Evolutionary conservation across 805 yeast species (phyloP).

Genomic region (Candida railenensis): DNA sequence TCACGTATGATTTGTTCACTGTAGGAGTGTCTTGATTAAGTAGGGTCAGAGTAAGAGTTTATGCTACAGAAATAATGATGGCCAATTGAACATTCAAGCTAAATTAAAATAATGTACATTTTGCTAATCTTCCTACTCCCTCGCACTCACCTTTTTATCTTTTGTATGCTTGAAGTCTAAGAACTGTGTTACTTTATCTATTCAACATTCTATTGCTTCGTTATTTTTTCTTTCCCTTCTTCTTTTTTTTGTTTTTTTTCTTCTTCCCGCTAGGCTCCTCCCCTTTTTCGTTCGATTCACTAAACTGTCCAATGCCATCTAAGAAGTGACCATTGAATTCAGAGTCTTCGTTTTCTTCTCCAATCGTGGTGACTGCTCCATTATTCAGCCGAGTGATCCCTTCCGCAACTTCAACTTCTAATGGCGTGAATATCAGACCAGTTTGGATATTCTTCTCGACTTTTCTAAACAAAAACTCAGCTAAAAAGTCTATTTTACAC

Average conservation of each 20-base stretch:
- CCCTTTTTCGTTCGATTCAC: constrained; percentile 9
- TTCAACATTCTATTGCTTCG: not conserved
- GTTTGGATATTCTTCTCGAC: constrained; percentile 17
- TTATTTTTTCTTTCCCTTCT: constrained; percentile 16
- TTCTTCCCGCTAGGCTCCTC: constrained; percentile 16
- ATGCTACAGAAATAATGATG: no score
- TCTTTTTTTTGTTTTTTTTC: constrained; percentile 29
- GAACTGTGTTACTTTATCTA: not conserved
- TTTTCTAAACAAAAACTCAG: constrained; percentile 23
- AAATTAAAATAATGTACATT: no score
- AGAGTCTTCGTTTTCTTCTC: constrained; percentile 13
- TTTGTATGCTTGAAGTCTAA: no score
- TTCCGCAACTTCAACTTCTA: constrained; percentile 6
- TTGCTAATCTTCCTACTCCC: no score
- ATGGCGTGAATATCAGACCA: constrained; percentile 1
- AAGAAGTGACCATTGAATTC: constrained; percentile 31
- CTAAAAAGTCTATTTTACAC: constrained; percentile 28
- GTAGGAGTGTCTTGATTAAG: no score
- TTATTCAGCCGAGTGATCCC: not conserved
- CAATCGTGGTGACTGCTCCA: constrained; percentile 1
- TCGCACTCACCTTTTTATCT: no score
- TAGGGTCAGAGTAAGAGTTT: no score
- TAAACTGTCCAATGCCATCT: constrained; percentile 24
- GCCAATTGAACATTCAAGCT: no score
- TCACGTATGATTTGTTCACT: no score